phyloP scores from a whole-genome alignment of 2,329 filamentous ascomycete species.

The Xylariales sp. region DNA sequence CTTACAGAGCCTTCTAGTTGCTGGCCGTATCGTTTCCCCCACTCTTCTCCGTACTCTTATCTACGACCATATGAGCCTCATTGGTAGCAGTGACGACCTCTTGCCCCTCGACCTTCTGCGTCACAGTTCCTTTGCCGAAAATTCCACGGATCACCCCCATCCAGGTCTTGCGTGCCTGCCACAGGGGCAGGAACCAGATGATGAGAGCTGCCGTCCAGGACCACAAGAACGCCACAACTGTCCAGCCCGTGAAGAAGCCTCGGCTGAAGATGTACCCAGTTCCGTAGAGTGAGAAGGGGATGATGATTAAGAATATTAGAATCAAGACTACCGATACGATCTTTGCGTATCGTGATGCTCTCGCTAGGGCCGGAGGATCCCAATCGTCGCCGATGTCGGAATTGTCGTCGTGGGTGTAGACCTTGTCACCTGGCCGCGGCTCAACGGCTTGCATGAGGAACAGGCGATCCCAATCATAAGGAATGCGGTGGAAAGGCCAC shows the following conservation, averaged over 20 bases:
- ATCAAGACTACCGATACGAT: constrained; percentile 7
- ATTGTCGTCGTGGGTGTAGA: constrained; percentile 5
- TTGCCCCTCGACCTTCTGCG: neutral
- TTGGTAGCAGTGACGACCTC: neutral
- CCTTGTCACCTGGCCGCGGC: constrained; percentile 7
- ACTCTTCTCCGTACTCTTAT: neutral
- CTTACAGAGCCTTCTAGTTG: no score
- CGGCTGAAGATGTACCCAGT: constrained; percentile 8
- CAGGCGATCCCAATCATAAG: constrained; percentile 10
- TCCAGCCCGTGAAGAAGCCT: constrained; percentile 8
- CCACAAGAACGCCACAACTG: constrained; percentile 8
- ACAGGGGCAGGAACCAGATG: constrained; percentile 8
- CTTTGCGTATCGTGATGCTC: constrained; percentile 7
- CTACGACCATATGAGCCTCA: neutral
- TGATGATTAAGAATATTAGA: constrained; percentile 7
- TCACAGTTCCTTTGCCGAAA: neutral
- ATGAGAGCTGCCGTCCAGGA: constrained; percentile 3
- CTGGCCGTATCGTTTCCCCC: neutral
- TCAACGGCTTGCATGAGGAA: constrained; percentile 10
- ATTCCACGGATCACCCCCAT: neutral
- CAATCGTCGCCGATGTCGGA: constrained; percentile 9
- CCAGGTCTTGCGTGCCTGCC: constrained; percentile 7
- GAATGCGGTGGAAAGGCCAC: constrained; percentile 6
- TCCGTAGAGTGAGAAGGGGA: constrained; percentile 8
- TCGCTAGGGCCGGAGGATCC: constrained; percentile 7